Base-by-base conservation (phyloP, 192 early-diverging fungal species). In the Linnemannia elongata region DNA sequence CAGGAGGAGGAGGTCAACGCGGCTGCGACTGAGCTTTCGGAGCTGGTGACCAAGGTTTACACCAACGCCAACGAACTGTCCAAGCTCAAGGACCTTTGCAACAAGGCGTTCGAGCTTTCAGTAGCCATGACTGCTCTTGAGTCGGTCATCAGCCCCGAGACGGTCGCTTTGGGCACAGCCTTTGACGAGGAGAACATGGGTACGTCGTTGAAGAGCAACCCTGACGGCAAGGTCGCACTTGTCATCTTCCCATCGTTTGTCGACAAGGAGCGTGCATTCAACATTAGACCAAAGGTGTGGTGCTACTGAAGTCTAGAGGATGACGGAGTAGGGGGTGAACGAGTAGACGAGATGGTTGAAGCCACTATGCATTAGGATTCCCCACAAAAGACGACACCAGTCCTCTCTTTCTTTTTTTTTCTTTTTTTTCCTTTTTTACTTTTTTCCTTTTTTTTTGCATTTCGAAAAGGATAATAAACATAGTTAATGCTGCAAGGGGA, bases 131-230 rank as follows among this genome's bases (percentile, higher is more conserved):
- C 75, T 60, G 84, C 69, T 36, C 52, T 78, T 24, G 84, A 87
- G 47, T 77, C 69, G 12, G 79, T 75, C 24, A 81, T 87, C 41
- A 66, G 22, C 0, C 84, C 84, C 5, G 70, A 63, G 20, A 45
- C 79, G 2, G 42, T 81, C 36, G 33, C 66, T 36, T 41, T 87
- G 27, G 79, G 79, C 42, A 69, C 75, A 47, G 45, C 69, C 0
- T 87, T 81, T 69, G 84, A 87, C n/a, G 84, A 87, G 22, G 84
- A 87, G 4, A 80, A 47, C 22, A 87, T 87, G 84, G 75, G 57
- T 20, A 76, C 84, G 45, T 87, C 84, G 35, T 39, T 78, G 30
- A 87, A 87, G 66, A 81, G 75, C 79, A 81, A 87, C 63, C 75
- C 79, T 3, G 84, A 87, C 12, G 84, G 84, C 12, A 81, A 87